A percentile compares a stretch with the other conserved stretches of the same genome.
phyloP scores from a whole-genome alignment of 805 yeast species.

The Yarrowia divulgata region DNA sequence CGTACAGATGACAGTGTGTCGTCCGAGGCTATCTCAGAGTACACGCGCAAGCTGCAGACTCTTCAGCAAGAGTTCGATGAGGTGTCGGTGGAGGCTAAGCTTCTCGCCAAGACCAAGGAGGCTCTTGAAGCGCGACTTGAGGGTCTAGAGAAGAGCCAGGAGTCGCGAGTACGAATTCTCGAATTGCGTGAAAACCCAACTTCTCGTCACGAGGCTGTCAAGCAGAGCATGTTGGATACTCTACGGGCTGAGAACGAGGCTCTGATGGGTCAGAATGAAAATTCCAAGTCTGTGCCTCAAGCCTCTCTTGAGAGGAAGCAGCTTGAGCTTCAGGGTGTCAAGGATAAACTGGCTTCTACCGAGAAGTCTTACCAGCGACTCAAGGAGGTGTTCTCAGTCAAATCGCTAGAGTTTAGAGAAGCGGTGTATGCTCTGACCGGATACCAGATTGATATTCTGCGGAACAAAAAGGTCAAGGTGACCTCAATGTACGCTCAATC shows the following conservation, averaged over 20 bases:
- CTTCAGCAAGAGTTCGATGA: constrained; percentile 27
- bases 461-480: constrained; percentile 63
- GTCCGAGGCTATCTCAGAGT: constrained; percentile 14
- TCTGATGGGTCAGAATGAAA: constrained; percentile 51
- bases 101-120: constrained; percentile 44
- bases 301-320: constrained; percentile 65
- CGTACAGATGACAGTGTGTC: constrained; percentile 39
- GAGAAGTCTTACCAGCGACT: constrained; percentile 47
- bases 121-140: constrained; percentile 40
- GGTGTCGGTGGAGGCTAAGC: constrained; percentile 39
- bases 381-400: constrained; percentile 64
- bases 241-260: constrained; percentile 67
- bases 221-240: constrained; percentile 58
- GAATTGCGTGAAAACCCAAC: constrained; percentile 74
- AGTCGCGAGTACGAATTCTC: constrained; percentile 54
- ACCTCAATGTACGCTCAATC: constrained; percentile 56
- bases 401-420: constrained; percentile 74
- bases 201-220: constrained; percentile 64
- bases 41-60: constrained; percentile 19
- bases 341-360: constrained; percentile 41
- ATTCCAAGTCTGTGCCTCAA: constrained; percentile 56
- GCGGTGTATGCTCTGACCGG: constrained; percentile 75
- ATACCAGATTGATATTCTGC: constrained; percentile 70
- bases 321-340: constrained; percentile 45
- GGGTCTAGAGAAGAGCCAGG: constrained; percentile 39